A percentile compares a stretch with the other conserved stretches of the same genome.
These are phyloP conservation scores for Naegleria lovaniensis DNA, from an alignment of 208 protist genomes.

Conservation along the genomic window DNA sequence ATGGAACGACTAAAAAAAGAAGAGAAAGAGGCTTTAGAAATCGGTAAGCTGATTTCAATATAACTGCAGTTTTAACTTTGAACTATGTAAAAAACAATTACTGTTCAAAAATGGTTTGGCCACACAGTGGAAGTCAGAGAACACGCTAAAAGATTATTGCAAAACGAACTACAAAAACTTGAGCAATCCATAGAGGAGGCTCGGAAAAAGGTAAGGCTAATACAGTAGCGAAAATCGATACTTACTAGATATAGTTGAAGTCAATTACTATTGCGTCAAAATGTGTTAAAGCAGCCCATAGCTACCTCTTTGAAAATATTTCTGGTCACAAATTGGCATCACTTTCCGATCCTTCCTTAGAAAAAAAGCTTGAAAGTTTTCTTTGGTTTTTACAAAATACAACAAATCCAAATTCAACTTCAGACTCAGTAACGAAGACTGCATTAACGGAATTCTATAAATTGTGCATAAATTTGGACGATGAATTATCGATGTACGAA, in stretches of 20 bases:
- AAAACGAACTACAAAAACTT: constrained; percentile 2
- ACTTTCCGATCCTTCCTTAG: neutral
- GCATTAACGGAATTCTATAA: constrained; percentile 17
- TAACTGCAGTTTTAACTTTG: neutral
- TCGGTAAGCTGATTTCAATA: neutral
- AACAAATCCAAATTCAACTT: neutral
- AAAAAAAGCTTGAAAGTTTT: constrained; percentile 15
- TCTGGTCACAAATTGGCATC: neutral
- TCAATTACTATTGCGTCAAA: neutral
- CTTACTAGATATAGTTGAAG: neutral
- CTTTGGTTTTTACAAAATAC: constrained; percentile 5
- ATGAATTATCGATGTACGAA: neutral
- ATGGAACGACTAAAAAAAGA: neutral
- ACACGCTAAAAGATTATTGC: neutral
- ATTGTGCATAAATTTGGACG: neutral
- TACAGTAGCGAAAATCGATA: neutral
- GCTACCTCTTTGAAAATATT: neutral
- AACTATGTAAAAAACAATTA: no score
- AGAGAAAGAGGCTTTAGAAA: neutral
- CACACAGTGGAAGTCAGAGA: neutral
- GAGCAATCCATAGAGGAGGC: neutral
- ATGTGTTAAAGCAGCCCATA: constrained; percentile 1
- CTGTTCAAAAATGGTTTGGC: no score
- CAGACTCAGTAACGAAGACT: neutral
- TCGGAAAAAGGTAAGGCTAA: neutral